Conservation (phyloP, 352 stramenopile genomes). For the Thalassiosira hispida region DNA sequence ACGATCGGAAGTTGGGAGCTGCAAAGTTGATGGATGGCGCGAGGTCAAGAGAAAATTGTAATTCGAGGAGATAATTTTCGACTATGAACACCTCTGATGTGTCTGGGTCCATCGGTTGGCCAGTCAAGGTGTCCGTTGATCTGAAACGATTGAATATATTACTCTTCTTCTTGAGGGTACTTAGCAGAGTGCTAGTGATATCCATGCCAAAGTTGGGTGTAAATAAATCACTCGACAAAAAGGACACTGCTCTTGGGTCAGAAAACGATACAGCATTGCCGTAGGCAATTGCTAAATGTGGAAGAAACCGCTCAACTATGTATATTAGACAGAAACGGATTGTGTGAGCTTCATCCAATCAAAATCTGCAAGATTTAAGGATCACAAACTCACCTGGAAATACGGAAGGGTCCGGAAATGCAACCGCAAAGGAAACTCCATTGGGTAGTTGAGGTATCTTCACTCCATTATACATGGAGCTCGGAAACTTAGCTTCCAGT, state of each 20-base stretch:
- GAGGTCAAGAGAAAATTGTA: slow-evolving; percentile 27
- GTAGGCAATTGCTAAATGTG: slow-evolving; percentile 36
- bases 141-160: slow-evolving; percentile 27
- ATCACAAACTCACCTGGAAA: slow-evolving; percentile 22
- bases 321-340: slow-evolving; percentile 1
- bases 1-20: slow-evolving; percentile 11
- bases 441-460: slow-evolving; percentile 24
- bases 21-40: slow-evolving; percentile 22
- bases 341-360: not conserved
- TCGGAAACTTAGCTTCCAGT: not conserved
- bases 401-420: slow-evolving; percentile 10
- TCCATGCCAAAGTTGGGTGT: slow-evolving; percentile 7
- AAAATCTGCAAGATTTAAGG: not conserved
- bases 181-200: slow-evolving; percentile 10
- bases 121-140: not conserved
- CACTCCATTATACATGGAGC: slow-evolving; percentile 26
- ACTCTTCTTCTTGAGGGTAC: slow-evolving; percentile 4
- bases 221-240: slow-evolving; percentile 28
- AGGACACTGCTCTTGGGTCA: slow-evolving; percentile 12
- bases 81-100: slow-evolving; percentile 28
- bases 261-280: slow-evolving; percentile 22
- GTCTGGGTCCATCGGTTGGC: slow-evolving; percentile 24
- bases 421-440: slow-evolving; percentile 24
- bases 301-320: slow-evolving; percentile 25
- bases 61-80: slow-evolving; percentile 34